phyloP scores from a whole-genome alignment of 31 red algal genomes.

The Bonnemaisonia californica region DNA sequence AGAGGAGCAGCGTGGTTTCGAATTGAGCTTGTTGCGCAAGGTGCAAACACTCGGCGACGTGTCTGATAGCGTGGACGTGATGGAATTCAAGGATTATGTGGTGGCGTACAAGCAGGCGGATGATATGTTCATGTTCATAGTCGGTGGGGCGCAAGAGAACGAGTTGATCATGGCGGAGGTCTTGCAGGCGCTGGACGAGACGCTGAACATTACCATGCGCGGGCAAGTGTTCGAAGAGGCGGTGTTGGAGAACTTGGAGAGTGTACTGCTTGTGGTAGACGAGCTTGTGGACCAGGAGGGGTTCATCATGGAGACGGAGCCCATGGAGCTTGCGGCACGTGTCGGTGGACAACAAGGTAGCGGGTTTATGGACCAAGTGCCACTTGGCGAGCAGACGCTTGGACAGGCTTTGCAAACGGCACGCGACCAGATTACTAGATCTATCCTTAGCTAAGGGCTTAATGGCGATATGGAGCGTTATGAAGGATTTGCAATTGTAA shows the following conservation, averaged over 20 bases:
- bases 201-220: conserved; percentile 73
- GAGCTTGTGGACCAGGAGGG: conserved; percentile 95
- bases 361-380: conserved; percentile 77
- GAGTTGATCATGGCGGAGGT: conserved; percentile 91
- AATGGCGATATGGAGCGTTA: background rate
- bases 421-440: conserved; percentile 80
- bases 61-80: conserved; percentile 68
- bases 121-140: conserved; percentile 85
- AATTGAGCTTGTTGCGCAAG: conserved; percentile 75
- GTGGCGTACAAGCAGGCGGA: conserved; percentile 81
- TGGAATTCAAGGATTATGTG: conserved; percentile 85
- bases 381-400: conserved; percentile 81
- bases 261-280: conserved; percentile 77
- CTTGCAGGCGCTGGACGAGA: conserved; percentile 64
- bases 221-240: conserved; percentile 82
- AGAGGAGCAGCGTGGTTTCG: conserved; percentile 76
- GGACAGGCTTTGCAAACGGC: conserved; percentile 82
- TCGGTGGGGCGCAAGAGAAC: conserved; percentile 64
- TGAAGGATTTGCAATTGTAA: background rate
- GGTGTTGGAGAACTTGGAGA: conserved; percentile 76
- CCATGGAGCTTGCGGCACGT: conserved; percentile 62
- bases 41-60: conserved; percentile 81
- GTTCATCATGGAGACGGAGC: conserved; percentile 85
- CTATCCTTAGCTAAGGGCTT: conserved; percentile 65
- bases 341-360: conserved; percentile 58